Percentiles rank a stretch among this genome's conserved stretches.
phyloP scores from a whole-genome alignment of 2,329 filamentous ascomycete species.

The Xylaria sp. region DNA sequence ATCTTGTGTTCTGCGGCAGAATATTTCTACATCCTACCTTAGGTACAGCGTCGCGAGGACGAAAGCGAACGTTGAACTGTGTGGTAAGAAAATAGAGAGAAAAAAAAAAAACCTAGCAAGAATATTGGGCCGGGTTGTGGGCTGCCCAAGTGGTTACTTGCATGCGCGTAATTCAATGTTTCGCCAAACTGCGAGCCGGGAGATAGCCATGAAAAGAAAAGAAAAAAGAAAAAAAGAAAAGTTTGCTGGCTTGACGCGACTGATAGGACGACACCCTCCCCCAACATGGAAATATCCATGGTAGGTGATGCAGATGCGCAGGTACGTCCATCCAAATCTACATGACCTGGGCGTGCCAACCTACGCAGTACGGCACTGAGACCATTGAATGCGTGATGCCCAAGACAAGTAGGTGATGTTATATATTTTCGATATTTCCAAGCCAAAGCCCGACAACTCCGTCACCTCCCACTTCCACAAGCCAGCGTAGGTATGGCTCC shows the following conservation, averaged over 20 bases:
- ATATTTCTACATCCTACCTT: not conserved
- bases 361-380: too few species aligned
- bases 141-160: slow-evolving; percentile 20
- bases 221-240: slow-evolving; percentile 12
- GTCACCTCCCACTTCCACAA: too few species aligned
- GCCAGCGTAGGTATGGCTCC: not conserved
- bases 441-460: not conserved
- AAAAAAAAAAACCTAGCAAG: too few species aligned
- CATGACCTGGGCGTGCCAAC: too few species aligned
- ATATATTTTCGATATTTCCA: too few species aligned
- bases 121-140: slow-evolving; percentile 13
- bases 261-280: slow-evolving; percentile 9
- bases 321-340: too few species aligned
- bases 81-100: slow-evolving; percentile 2
- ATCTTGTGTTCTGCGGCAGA: not conserved
- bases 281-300: too few species aligned
- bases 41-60: too few species aligned
- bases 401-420: too few species aligned
- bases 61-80: not conserved
- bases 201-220: slow-evolving; percentile 7
- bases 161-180: slow-evolving; percentile 34
- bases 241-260: slow-evolving; percentile 19
- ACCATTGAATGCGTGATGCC: too few species aligned
- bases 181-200: slow-evolving; percentile 1
- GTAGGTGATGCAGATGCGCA: too few species aligned